phyloP scores from a whole-genome alignment of 495 filamentous ascomycete species.

The Hypomontagnella submonticulosa region DNA sequence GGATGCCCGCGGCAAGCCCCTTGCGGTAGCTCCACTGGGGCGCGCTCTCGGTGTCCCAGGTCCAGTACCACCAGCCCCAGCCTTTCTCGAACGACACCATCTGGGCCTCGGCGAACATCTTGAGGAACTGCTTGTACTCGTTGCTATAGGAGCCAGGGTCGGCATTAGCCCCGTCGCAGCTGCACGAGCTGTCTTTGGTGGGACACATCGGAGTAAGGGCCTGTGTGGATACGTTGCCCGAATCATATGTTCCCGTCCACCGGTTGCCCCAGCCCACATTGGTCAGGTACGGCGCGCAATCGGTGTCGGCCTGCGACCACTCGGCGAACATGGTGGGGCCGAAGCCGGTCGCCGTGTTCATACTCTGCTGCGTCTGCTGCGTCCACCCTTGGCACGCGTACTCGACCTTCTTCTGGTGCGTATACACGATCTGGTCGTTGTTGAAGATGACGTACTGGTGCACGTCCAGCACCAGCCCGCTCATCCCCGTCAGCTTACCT shows the following conservation, averaged over 20 bases:
- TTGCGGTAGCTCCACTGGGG: constrained; percentile 95
- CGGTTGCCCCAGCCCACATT: constrained; percentile 88
- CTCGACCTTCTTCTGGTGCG: constrained; percentile 78
- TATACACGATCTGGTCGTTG: constrained; percentile 73
- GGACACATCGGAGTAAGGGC: constrained; percentile 77
- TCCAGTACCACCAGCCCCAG: constrained; percentile 99
- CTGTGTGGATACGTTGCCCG: constrained; percentile 64
- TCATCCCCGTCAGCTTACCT: constrained; percentile 66
- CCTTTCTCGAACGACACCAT: constrained; percentile 91
- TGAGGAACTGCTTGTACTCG: constrained; percentile 85
- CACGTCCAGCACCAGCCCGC: constrained; percentile 81
- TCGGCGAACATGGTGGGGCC: constrained; percentile 97
- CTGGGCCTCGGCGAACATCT: constrained; percentile 93
- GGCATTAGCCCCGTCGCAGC: constrained; percentile 80
- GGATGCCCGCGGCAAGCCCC: constrained; percentile 82
- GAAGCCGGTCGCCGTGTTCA: constrained; percentile 81
- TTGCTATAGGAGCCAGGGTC: constrained; percentile 72
- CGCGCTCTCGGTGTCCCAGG: constrained; percentile 69
- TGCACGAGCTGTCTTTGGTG: constrained; percentile 69
- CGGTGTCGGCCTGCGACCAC: constrained; percentile 98
- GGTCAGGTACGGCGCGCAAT: constrained; percentile 89
- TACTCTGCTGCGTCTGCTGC: constrained; percentile 74
- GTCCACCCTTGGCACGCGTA: constrained; percentile 91
- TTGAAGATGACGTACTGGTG: constrained; percentile 97
- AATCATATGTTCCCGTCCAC: constrained; percentile 83